A percentile compares a stretch with the other conserved stretches of the same genome.
Conservation (phyloP, 306 rosid genomes). For the Ormosia semicastrata region DNA sequence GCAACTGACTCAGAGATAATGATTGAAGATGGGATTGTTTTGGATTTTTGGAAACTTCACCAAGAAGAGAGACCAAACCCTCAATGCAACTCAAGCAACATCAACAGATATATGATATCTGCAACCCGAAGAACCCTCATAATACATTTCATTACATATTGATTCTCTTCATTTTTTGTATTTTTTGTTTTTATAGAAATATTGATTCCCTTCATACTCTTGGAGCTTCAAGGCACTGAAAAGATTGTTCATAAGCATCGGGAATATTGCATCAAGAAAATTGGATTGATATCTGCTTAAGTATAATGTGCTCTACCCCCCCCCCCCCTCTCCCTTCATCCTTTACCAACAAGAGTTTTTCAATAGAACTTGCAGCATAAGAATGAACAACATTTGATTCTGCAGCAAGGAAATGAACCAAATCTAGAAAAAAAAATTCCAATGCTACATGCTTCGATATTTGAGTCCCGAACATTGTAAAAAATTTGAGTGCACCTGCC, state of each 20-base stretch:
- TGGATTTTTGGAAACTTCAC: constrained; percentile 87
- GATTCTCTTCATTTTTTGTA: constrained; percentile 31
- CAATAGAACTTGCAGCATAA: constrained; percentile 91
- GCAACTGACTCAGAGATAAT: constrained; percentile 89
- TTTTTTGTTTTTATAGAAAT: background rate
- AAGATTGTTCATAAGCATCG: constrained; percentile 72
- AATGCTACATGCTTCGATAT: constrained; percentile 58
- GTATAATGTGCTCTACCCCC: constrained; percentile 58
- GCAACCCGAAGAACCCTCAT: constrained; percentile 93
- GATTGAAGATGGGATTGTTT: constrained; percentile 89
- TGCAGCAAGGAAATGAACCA: constrained; percentile 72
- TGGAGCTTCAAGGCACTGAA: constrained; percentile 72
- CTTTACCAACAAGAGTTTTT: constrained; percentile 82
- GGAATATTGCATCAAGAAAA: constrained; percentile 61
- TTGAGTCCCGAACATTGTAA: constrained; percentile 79
- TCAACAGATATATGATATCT: constrained; percentile 59
- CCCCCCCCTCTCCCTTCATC: constrained; percentile 36
- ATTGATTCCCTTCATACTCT: constrained; percentile 93
- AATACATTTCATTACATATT: constrained; percentile 72
- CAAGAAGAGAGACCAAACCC: constrained; percentile 67
- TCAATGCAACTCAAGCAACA: constrained; percentile 60
- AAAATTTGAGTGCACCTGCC: constrained; percentile 90
- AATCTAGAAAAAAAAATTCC: constrained; percentile 53
- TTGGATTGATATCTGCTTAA: constrained; percentile 61
- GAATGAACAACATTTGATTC: constrained; percentile 95